Evolutionary conservation across 768 basidiomycete species (phyloP).

Genomic region (Mrakia hoshinonis): DNA sequence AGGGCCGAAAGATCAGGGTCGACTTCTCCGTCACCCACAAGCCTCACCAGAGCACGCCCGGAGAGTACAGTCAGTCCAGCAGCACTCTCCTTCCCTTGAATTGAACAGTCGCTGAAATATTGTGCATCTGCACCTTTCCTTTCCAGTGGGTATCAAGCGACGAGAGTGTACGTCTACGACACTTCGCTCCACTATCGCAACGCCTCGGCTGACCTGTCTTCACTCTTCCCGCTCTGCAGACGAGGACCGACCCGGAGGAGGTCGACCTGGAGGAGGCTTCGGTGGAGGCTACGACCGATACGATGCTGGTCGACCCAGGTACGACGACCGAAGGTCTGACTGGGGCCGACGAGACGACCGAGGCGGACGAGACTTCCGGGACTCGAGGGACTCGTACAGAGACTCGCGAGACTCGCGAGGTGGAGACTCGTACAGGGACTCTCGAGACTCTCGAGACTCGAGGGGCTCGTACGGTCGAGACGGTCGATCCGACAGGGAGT

Average conservation of each 20-base stretch:
- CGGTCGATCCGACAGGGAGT: neutral
- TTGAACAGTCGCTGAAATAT: neutral
- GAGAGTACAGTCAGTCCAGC: constrained; percentile 79
- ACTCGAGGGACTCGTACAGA: neutral
- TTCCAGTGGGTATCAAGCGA: constrained; percentile 11
- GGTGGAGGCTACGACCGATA: constrained; percentile 26
- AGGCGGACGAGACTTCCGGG: constrained; percentile 63
- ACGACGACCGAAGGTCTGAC: constrained; percentile 42
- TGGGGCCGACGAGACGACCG: constrained; percentile 61
- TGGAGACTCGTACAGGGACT: no score
- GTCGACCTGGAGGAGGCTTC: constrained; percentile 21
- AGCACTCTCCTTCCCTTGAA: neutral
- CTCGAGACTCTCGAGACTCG: constrained; percentile 7
- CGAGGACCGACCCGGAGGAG: constrained; percentile 9
- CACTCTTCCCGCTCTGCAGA: neutral
- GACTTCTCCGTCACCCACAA: constrained; percentile 92
- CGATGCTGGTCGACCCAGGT: constrained; percentile 23
- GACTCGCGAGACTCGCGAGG: constrained; percentile 1
- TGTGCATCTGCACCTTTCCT: neutral
- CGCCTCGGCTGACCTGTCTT: neutral
- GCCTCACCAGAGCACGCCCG: constrained; percentile 91
- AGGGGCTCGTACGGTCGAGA: neutral
- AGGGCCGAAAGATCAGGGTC: constrained; percentile 90
- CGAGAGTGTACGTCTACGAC: neutral
- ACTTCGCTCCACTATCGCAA: neutral